Conservation (phyloP, 176 grass and related monocot species). For the Zea mays region DNA sequence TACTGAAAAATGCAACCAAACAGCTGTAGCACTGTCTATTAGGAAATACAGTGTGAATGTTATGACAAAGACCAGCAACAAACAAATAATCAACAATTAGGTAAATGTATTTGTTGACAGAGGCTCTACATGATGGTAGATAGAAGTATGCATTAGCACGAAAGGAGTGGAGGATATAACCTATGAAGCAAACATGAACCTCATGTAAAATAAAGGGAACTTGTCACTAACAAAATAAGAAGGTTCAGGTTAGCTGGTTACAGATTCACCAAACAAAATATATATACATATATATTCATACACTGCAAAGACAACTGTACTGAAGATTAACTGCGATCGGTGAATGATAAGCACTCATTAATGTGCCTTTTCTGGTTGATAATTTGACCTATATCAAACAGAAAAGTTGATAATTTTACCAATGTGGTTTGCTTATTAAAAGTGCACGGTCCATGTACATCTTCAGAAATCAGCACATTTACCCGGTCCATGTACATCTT, state of each 20-base stretch:
- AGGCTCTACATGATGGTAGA: too few species aligned
- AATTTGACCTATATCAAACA: constrained; percentile 31
- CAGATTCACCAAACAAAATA: constrained; percentile 19
- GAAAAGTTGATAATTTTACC: neutral
- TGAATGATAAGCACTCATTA: constrained; percentile 1
- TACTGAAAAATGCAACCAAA: too few species aligned
- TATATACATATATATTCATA: constrained; percentile 7
- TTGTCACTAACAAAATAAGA: constrained; percentile 12
- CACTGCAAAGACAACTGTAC: neutral
- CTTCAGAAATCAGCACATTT: constrained; percentile 1
- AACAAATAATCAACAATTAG: too few species aligned
- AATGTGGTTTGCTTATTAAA: constrained; percentile 31
- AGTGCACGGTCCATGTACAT: constrained; percentile 20
- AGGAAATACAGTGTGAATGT: too few species aligned
- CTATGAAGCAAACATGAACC: constrained; percentile 15
- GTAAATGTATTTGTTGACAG: too few species aligned
- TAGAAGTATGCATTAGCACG: constrained; percentile 23
- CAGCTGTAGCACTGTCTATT: too few species aligned
- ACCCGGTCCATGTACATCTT: too few species aligned
- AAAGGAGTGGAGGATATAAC: neutral
- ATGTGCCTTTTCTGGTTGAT: neutral
- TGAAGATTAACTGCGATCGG: constrained; percentile 2
- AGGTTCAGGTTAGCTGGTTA: constrained; percentile 13
- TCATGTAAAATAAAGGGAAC: constrained; percentile 21
- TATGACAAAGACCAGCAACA: too few species aligned